Conservation (phyloP, 371 early-diverging fungal species). For the Mucor velutinosus region DNA sequence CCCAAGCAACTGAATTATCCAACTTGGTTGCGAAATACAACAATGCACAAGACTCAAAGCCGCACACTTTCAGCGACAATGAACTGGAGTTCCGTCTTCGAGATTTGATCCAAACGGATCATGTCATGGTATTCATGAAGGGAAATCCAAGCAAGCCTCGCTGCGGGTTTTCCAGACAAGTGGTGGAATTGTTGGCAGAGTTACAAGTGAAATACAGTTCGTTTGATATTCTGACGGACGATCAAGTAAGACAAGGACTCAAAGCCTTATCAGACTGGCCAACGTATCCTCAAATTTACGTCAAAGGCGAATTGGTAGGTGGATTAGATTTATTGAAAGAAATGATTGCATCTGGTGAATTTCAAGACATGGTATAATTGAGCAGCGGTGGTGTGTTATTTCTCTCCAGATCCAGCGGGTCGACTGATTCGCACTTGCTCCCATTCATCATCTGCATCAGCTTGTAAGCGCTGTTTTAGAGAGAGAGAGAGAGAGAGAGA, state of each 20-base stretch:
- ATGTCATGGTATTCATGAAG: slow-evolving; percentile 90
- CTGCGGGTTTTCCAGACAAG: slow-evolving; percentile 84
- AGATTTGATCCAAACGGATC: slow-evolving; percentile 60
- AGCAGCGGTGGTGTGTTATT: neutral
- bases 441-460: slow-evolving; percentile 55
- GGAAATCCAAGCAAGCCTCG: slow-evolving; percentile 85
- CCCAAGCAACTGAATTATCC: neutral
- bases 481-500: too few relatives aligned
- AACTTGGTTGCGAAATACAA: slow-evolving; percentile 2
- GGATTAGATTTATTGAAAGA: slow-evolving; percentile 82
- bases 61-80: slow-evolving; percentile 55
- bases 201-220: slow-evolving; percentile 64
- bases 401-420: slow-evolving; percentile 39
- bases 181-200: slow-evolving; percentile 64
- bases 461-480: slow-evolving; percentile 47
- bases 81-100: slow-evolving; percentile 69
- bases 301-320: slow-evolving; percentile 94
- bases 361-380: neutral
- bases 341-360: slow-evolving; percentile 7
- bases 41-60: neutral
- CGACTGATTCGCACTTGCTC: slow-evolving; percentile 52
- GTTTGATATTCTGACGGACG: slow-evolving; percentile 86
- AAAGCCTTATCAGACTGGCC: slow-evolving; percentile 96
- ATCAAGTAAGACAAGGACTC: slow-evolving; percentile 85
- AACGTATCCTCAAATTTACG: slow-evolving; percentile 96